Base-by-base conservation (phyloP, 2,329 filamentous ascomycete genomes). In the Neurospora sp. region DNA sequence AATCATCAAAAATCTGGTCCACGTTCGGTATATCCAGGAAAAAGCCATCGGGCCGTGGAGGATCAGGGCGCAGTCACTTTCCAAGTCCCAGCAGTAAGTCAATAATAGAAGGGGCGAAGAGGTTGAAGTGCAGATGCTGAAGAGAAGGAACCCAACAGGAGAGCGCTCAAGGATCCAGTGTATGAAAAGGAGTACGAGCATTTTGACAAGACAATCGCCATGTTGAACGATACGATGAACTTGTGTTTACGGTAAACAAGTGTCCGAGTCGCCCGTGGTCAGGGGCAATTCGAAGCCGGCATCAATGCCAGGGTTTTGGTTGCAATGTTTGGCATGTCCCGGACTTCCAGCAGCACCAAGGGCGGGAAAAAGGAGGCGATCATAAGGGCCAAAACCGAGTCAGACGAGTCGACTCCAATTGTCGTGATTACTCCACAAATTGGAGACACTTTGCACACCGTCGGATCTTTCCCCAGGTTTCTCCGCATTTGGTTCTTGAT, bases 161-260 rank as follows among this genome's bases (percentile, higher is more conserved):
- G 33, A 75, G 76, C 67, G 72, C 67, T 69, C 4, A 23, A 57
- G 8, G 73, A 75, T 68, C 19, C 66, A 4, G 69, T 77, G 71
- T 39, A 75, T 52, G 69, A 73, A 28, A 78, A 79, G 6, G 79
- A 83, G 6, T 89, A 85, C 77, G 81, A 84, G 66, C 86, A 90
- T 74, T 92, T 91, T 77, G 86, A 92, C 69, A 86, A 86, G 81
- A 92, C 89, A 8, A 77, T 94, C 66, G 84, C 83, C 19, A 91
- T 91, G 90, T 82, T 94, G 69, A 93, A 94, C 76, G 87, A 90
- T 77, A 89, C 84, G 6, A 89, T 93, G 89, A 86, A 86, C 0
- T 77, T 92, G 57, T 91, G 89, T 76, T 77, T 90, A 70, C 83
- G 86, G 70, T 87, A 77, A 81, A 41, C 1, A 33, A 62, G 23